These are phyloP conservation scores for Alternaria conjuncta DNA, from an alignment of 2,329 filamentous ascomycete species.

Conservation along the genomic window DNA sequence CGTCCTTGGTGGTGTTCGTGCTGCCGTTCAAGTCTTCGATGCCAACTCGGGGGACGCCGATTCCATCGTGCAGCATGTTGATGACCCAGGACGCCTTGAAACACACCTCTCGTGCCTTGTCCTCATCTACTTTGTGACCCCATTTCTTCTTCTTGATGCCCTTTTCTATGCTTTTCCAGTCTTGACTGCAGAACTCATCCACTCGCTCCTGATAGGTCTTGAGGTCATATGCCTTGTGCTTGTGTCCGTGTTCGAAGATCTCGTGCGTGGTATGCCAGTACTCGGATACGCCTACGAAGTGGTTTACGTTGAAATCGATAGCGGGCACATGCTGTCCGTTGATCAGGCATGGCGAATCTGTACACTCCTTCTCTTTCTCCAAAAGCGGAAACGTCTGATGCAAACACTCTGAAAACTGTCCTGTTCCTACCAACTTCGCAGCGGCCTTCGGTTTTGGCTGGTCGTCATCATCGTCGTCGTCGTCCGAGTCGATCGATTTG, in stretches of 20 bases:
- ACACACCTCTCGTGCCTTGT: constrained; percentile 84
- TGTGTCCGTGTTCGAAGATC: constrained; percentile 79
- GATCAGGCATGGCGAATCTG: constrained; percentile 83
- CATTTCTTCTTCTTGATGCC: constrained; percentile 71
- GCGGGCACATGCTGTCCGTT: constrained; percentile 92
- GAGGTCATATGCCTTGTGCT: constrained; percentile 84
- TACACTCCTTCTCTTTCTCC: constrained; percentile 85
- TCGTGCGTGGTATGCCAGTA: constrained; percentile 99
- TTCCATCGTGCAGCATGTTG: constrained; percentile 93
- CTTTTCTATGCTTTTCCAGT: constrained; percentile 78
- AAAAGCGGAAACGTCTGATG: constrained; percentile 82
- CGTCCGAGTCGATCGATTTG: constrained; percentile 57
- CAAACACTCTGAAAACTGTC: constrained; percentile 85
- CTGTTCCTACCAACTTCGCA: constrained; percentile 77
- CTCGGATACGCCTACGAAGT: constrained; percentile 96
- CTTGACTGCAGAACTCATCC: constrained; percentile 79
- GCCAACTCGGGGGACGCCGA: constrained; percentile 86
- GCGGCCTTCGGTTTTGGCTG: constrained; percentile 18
- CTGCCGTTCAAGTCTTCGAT: constrained; percentile 67
- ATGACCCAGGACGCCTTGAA: constrained; percentile 99
- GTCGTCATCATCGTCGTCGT: constrained; percentile 46
- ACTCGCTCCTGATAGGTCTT: constrained; percentile 87
- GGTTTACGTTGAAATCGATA: constrained; percentile 96
- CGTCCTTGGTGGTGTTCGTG: constrained; percentile 75
- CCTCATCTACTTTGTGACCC: constrained; percentile 74